These are phyloP conservation scores for Grigorovia jiainica DNA, from an alignment of 805 yeast species.

Conservation along the genomic window DNA sequence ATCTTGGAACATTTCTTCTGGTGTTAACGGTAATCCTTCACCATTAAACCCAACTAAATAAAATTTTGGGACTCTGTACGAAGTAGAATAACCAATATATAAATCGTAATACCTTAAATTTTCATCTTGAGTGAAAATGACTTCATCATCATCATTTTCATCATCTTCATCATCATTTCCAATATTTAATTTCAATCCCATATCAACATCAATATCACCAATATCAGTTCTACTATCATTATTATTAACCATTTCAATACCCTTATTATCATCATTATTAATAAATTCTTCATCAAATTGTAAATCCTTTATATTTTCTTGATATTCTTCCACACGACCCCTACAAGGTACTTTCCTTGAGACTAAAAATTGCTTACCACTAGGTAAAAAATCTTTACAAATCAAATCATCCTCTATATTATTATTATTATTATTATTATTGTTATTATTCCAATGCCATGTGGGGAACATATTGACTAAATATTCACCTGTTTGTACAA, in stretches of 20 bases:
- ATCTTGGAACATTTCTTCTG: constrained; percentile 90
- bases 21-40: constrained; percentile 77
- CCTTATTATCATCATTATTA: constrained; percentile 15
- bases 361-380: constrained; percentile 76
- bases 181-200: constrained; percentile 19
- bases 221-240: constrained; percentile 1
- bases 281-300: constrained; percentile 27
- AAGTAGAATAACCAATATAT: constrained; percentile 86
- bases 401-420: too few species aligned
- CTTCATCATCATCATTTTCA: constrained; percentile 35
- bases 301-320: constrained; percentile 33
- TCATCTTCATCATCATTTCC: constrained; percentile 33
- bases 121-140: constrained; percentile 25
- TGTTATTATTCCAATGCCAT: constrained; percentile 72
- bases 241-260: neutral
- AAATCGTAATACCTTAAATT: constrained; percentile 70
- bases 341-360: constrained; percentile 85
- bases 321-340: constrained; percentile 51
- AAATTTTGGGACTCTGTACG: constrained; percentile 92
- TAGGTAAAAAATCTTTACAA: constrained; percentile 66
- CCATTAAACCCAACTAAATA: constrained; percentile 80
- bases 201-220: constrained; percentile 23
- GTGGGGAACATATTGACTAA: constrained; percentile 88
- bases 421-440: constrained; percentile 37
- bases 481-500: constrained; percentile 90